phyloP scores from a whole-genome alignment of 2,329 filamentous ascomycete genomes.

The Thielaviopsis punctulata region DNA sequence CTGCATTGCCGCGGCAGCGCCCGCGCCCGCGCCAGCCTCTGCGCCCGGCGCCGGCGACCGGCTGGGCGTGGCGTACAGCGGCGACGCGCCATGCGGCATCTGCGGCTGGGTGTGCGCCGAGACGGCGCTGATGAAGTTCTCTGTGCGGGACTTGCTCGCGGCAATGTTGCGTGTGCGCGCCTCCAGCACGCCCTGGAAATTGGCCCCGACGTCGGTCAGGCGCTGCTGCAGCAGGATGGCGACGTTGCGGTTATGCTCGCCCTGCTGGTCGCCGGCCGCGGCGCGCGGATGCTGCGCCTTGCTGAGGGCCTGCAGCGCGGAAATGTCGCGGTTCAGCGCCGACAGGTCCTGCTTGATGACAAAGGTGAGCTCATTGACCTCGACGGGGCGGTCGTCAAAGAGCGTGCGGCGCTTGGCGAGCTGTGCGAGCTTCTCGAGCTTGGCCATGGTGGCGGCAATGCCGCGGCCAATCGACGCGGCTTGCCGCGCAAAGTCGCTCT shows the following conservation, averaged over 20 bases:
- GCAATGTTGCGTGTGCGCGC: constrained; percentile 96
- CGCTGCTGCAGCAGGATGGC: constrained; percentile 82
- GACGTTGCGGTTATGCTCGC: constrained; percentile 96
- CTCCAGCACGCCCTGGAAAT: constrained; percentile 95
- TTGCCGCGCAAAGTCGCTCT: constrained; percentile 83
- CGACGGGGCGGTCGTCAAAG: constrained; percentile 89
- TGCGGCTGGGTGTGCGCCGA: constrained; percentile 56
- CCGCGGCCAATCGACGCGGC: constrained; percentile 84
- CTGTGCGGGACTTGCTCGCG: constrained; percentile 75
- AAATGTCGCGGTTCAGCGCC: constrained; percentile 69
- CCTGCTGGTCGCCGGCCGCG: constrained; percentile 63
- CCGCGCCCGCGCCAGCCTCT: constrained; percentile 62
- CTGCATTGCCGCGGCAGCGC: constrained; percentile 53
- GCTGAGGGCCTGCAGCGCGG: constrained; percentile 60
- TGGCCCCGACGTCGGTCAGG: constrained; percentile 77
- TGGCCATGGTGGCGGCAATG: constrained; percentile 84
- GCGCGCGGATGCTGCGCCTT: constrained; percentile 53
- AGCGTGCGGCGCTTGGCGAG: constrained; percentile 93
- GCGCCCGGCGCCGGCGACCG: constrained; percentile 47
- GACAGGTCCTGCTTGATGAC: constrained; percentile 96
- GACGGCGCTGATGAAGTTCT: constrained; percentile 90
- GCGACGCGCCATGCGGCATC: constrained; percentile 60
- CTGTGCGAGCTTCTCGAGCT: constrained; percentile 83
- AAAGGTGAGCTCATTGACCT: constrained; percentile 92
- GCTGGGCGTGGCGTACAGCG: constrained; percentile 66